Evolutionary conservation across 208 protist species (phyloP).

Genomic region (Leishmania martiniquensis): DNA sequence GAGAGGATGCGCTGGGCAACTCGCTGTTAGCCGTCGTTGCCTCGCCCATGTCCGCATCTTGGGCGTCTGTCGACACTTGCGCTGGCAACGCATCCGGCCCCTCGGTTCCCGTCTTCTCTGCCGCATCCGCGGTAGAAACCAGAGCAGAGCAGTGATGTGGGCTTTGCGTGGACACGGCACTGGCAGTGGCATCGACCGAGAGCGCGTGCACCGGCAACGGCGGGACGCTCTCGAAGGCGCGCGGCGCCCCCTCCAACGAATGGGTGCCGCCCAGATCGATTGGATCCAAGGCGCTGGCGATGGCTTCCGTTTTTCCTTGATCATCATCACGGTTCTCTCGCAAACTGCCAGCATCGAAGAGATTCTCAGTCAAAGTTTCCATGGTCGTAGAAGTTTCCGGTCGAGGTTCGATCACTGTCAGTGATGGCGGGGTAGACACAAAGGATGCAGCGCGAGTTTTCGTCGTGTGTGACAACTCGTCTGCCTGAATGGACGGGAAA

Average conservation of each 20-base stretch:
- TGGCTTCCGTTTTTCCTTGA: constrained; percentile 6
- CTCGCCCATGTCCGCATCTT: not conserved
- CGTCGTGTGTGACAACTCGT: not conserved
- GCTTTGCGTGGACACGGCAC: not conserved
- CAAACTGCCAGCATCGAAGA: not conserved
- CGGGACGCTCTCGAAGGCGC: not conserved
- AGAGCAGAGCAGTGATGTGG: not conserved
- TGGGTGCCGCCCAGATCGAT: constrained; percentile 7
- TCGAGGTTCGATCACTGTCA: not conserved
- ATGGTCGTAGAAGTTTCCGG: not conserved
- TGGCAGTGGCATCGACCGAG: not conserved
- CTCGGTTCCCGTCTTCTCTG: not conserved
- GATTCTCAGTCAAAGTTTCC: not conserved
- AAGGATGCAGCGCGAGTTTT: not conserved
- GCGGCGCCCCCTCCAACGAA: not conserved
- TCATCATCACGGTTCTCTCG: constrained; percentile 1
- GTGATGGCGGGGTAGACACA: not conserved
- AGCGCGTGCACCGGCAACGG: not conserved
- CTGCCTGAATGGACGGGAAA: not conserved
- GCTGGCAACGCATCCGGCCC: not conserved
- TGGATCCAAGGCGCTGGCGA: constrained; percentile 12
- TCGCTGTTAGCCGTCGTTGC: not conserved
- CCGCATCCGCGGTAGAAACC: not conserved
- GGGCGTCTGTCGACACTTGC: not conserved
- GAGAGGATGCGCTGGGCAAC: constrained; percentile 8